Evolutionary conservation across 1,139 yeast species (phyloP).

Genomic region (Sugiyamaella pinicola): DNA sequence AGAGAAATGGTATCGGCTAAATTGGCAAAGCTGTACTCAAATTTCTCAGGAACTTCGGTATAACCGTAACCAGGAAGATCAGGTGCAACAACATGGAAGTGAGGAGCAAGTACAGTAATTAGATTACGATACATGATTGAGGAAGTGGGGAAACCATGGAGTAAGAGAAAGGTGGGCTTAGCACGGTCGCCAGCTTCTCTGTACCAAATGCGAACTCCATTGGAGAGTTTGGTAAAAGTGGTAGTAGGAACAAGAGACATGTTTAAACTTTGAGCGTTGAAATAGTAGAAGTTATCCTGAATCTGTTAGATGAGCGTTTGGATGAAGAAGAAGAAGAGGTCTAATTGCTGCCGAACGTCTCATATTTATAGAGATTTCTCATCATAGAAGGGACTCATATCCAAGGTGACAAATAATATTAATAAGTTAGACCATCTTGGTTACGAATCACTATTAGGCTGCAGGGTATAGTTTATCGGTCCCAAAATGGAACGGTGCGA

Average conservation of each 20-base stretch:
- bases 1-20: slow-evolving; percentile 42
- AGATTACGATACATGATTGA: slow-evolving; percentile 46
- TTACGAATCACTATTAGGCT: too few relatives aligned
- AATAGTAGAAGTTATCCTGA: too few relatives aligned
- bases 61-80: slow-evolving; percentile 51
- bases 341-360: neutral
- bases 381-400: too few relatives aligned
- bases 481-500: neutral
- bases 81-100: slow-evolving; percentile 49
- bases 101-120: slow-evolving; percentile 44
- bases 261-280: neutral
- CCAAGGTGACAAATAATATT: neutral
- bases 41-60: slow-evolving; percentile 42
- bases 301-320: too few relatives aligned
- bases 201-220: slow-evolving; percentile 42
- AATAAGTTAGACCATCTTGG: neutral
- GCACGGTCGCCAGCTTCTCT: slow-evolving; percentile 44
- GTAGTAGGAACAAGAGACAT: slow-evolving; percentile 18
- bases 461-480: neutral
- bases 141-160: slow-evolving; percentile 52
- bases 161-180: slow-evolving; percentile 44
- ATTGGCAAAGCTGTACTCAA: slow-evolving; percentile 42
- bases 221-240: slow-evolving; percentile 11
- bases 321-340: neutral
- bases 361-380: neutral